A percentile compares a stretch with the other conserved stretches of the same genome.
Conservation (phyloP, 1,139 yeast genomes). For the Geotrichum restrictum region DNA sequence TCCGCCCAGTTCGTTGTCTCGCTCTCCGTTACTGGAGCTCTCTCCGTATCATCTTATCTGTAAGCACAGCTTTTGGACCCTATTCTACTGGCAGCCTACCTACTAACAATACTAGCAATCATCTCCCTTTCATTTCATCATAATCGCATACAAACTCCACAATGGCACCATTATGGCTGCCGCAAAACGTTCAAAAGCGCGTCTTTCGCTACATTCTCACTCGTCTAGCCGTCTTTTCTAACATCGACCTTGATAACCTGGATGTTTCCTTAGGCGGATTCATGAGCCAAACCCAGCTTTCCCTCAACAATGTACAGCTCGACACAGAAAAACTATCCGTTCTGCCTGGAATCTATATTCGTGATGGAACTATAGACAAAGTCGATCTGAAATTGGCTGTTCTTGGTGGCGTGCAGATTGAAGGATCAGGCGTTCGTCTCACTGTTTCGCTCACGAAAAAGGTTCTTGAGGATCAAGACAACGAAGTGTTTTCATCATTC, state of each 20-base stretch:
- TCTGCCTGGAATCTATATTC: conserved; percentile 61
- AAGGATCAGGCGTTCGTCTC: conserved; percentile 53
- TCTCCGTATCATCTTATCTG: no score
- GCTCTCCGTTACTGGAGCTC: no score
- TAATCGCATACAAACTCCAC: background rate
- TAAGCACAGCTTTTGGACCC: no score
- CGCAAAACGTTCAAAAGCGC: conserved; percentile 52
- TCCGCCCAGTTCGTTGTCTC: no score
- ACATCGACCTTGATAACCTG: conserved; percentile 71
- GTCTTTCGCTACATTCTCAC: conserved; percentile 73
- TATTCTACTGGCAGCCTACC: no score
- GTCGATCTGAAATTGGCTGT: conserved; percentile 53
- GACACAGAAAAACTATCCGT: conserved; percentile 65
- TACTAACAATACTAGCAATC: no score
- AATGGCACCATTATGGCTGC: conserved; percentile 21
- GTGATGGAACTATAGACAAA: conserved; percentile 58
- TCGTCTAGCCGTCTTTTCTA: conserved; percentile 78
- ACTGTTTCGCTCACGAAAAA: conserved; percentile 45
- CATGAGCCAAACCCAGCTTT: conserved; percentile 47
- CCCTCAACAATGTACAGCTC: conserved; percentile 59
- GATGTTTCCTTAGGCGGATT: conserved; percentile 63
- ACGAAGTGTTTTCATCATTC: conserved; percentile 46
- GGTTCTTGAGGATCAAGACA: conserved; percentile 28
- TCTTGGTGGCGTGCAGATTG: conserved; percentile 63
- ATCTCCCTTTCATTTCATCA: no score